Evolutionary conservation across 2,329 filamentous ascomycete genomes (phyloP), one percentile per base, ranked within the genome.

Genomic region (Pyrenochaeta sp.): DNA sequence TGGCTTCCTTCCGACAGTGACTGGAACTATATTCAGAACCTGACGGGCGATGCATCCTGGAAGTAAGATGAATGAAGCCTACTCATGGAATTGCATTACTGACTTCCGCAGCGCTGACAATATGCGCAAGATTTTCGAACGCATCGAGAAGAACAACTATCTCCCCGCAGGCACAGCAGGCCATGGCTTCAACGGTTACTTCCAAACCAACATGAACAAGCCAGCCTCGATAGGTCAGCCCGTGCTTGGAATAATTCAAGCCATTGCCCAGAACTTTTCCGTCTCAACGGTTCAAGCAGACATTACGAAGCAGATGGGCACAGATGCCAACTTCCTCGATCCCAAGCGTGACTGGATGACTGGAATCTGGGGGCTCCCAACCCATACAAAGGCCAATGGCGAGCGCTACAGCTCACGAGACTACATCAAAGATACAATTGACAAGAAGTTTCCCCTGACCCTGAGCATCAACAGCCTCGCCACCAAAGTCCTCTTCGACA

Each of bases 401-500:
- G 46, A 74, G 17, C 81, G 83, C 20, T 79, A 72, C 35, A 78
- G 81, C 14, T 73, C 80, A 1, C 75, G 81, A n/a, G 78, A 83
- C 38, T n/a, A 82, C 38, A 67, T 85, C 39, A 61, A 79, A 51
- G 58, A 72, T 22, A 68, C 73, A 3, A 70, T 72, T 9, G 73
- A 75, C 45, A 75, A 74, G 13, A 68, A 72, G 35, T 80, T 82
- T 58, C 77, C 75, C 7, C 75, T 85, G 1, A 78, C 81, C 37
- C 68, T 85, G 31, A 73, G 75, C 23, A 72, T 77, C 3, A 85
- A 86, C 67, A 82, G 78, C 8, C 69, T 88, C 24, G 87, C 81
- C 50, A 84, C 85, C 30, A 84, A 83, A 60, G 69, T 90, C 63
- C 72, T 75, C 22, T 86, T 85, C 50, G 84, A 86, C 13, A 80